Evolutionary conservation across 2,329 filamentous ascomycete species (phyloP), one percentile per base, ranked within the genome.

Genomic region (Penicillium sclerotiorum): DNA sequence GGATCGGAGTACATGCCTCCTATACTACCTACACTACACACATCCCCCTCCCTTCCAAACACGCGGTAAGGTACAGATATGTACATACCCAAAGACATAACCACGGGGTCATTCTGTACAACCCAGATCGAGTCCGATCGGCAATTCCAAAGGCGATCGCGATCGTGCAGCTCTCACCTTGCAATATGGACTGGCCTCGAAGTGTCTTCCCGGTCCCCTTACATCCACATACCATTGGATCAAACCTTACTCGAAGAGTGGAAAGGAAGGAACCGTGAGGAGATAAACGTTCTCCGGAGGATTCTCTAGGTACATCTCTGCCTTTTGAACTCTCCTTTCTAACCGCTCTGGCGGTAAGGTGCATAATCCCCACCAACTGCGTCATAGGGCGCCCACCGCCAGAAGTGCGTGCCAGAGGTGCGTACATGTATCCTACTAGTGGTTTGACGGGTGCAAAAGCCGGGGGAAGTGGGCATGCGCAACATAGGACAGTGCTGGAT

Each of bases 151-250:
- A 45, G 33, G 23, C 20, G 39, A 50, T 54, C 47, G 49, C 43
- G 55, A 59, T 58, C 51, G 45, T 47, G 52, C 55, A 43, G 50
- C 50, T 49, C 49, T 42, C 48, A 56, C 32, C 50, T 54, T 56
- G 21, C 18, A 51, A 54, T 47, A 47, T 48, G 37, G 50, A 41
- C 50, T 40, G 39, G 33, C 32, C 52, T 37, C n/a, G n/a, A n/a
- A 55, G 50, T 43, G 52, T 38, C 49, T 35, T 45, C 21, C 37
- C 20, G 42, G 22, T 20, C 37, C 57, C 58, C 58, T 60, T 61
- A 57, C 58, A 60, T 53, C 42, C 46, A 47, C 53, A 61, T 58
- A 53, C 54, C 51, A 45, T 28, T 43, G 25, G 18, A 28, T 28
- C 9, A 28, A 8, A n/a, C n/a, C n/a, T n/a, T n/a, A n/a, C n/a